Conservation (phyloP, 2,329 filamentous ascomycete genomes). For the Colletotrichum filicis region DNA sequence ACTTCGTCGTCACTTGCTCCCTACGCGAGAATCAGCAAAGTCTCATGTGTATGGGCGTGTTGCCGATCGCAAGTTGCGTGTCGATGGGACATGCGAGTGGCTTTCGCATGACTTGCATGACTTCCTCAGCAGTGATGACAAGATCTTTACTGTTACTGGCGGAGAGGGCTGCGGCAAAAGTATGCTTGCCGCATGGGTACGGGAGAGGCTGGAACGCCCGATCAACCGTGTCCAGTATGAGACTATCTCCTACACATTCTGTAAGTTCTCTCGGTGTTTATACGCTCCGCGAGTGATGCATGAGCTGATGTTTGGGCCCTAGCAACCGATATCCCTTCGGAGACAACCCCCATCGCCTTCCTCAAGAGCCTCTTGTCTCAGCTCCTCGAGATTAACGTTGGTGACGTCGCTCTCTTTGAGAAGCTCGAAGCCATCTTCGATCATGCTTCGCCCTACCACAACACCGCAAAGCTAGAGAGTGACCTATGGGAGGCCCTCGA, state of each 20-base stretch:
- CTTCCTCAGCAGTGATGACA: constrained; percentile 47
- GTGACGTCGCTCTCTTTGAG: constrained; percentile 48
- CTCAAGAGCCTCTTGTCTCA: constrained; percentile 51
- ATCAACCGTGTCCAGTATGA: constrained; percentile 47
- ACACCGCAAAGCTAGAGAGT: constrained; percentile 41
- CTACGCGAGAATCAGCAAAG: constrained; percentile 37
- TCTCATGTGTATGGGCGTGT: constrained; percentile 49
- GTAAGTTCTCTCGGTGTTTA: constrained; percentile 39
- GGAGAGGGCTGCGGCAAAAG: constrained; percentile 49
- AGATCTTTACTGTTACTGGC: constrained; percentile 48
- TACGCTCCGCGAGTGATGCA: no score
- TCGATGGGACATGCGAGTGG: constrained; percentile 54
- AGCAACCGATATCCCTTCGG: constrained; percentile 44
- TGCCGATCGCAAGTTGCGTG: constrained; percentile 48
- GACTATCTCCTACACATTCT: constrained; percentile 50
- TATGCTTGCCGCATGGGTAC: constrained; percentile 51
- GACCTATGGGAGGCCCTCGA: constrained; percentile 49
- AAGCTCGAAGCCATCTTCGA: constrained; percentile 43
- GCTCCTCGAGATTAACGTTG: constrained; percentile 51
- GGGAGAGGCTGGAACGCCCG: constrained; percentile 51
- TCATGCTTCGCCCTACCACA: constrained; percentile 37
- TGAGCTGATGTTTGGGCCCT: not conserved
- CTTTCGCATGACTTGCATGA: constrained; percentile 47
- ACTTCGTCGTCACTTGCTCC: constrained; percentile 46
- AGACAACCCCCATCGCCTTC: constrained; percentile 45